Evolutionary conservation across 2,329 filamentous ascomycete species (phyloP).

Genomic region (Monilinia fructicola): DNA sequence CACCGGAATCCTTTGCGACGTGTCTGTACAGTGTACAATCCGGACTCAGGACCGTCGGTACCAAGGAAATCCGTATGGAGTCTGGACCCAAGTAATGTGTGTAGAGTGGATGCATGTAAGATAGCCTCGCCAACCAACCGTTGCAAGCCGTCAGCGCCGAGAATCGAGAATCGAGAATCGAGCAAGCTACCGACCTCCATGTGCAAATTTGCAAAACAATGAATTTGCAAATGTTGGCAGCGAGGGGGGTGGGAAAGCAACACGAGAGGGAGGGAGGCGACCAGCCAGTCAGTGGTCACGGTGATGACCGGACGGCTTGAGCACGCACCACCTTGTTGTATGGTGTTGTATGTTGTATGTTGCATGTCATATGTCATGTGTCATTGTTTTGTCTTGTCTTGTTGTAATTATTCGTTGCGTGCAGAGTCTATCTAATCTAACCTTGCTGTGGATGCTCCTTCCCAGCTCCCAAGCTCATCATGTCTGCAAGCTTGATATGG

Average conservation of each 20-base stretch:
- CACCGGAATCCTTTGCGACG: slow-evolving; percentile 8
- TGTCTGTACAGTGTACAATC: neutral
- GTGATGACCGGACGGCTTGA: slow-evolving; percentile 3
- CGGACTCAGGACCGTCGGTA: too few species aligned
- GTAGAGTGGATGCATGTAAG: neutral
- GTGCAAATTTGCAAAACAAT: too few species aligned
- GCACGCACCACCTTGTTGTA: neutral
- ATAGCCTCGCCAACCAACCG: neutral
- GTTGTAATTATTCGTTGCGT: too few species aligned
- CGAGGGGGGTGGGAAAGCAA: neutral
- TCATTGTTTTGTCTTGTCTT: too few species aligned
- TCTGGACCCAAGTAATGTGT: neutral
- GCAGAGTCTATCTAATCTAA: too few species aligned
- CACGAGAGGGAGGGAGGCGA: neutral
- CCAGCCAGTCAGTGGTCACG: too few species aligned
- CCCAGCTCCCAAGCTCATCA: too few species aligned
- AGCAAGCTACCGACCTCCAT: too few species aligned
- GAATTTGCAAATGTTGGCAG: too few species aligned
- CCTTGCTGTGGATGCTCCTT: too few species aligned
- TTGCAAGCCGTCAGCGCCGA: neutral
- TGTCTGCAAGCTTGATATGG: neutral
- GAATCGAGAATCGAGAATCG: neutral
- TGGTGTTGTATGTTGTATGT: neutral
- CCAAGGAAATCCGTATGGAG: neutral
- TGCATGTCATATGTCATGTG: too few species aligned